Evolutionary conservation across 1,139 yeast genomes (phyloP), one percentile per base, ranked within the genome.

Genomic region (Yamadazyma blattariae): DNA sequence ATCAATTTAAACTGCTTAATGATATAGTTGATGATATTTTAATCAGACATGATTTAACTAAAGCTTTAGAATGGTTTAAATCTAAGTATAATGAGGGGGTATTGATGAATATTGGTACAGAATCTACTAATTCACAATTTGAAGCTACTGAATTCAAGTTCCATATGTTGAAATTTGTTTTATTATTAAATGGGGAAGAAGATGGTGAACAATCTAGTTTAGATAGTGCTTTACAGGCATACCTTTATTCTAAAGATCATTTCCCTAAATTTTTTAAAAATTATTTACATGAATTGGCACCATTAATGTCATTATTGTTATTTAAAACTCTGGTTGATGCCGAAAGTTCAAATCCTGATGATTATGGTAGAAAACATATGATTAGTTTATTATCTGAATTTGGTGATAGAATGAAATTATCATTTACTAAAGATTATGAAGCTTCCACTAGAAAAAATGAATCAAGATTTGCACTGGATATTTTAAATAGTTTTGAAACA

Each of bases 91-190:
- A 55, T 30, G 34, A 32, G 11, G 18, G n/a, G n/a, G 17, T 21
- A 1, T 9, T 15, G 15, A 20, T 16, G 12, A 11, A 7, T 18
- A 33, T 28, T 16, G 21, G 27, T 2, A 8, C 15, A 12, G 7
- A 16, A 3, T 21, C 15, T 12, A 19, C 10, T 10, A n/a, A n/a
- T 13, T 9, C 17, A 13, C 10, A 45, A 43, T 37, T 34, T 21
- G 50, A 50, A 32, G 34, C 35, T 18, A 52, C 82, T 27, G 87
- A 80, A 54, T 82, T 82, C 60, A 71, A 73, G 46, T 64, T 84
- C 40, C 89, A 82, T 56, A 70, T 76, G 51, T 62, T 81, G 17
- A 80, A 82, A 48, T 83, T 74, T 46, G 56, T 62, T 3, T 54
- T 73, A 28, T 51, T 74, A 4, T 63, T 76, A 34, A 61, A 61